These are phyloP conservation scores for Mortierella sp. DNA, from an alignment of 371 early-diverging fungal genomes.

Conservation along the genomic window DNA sequence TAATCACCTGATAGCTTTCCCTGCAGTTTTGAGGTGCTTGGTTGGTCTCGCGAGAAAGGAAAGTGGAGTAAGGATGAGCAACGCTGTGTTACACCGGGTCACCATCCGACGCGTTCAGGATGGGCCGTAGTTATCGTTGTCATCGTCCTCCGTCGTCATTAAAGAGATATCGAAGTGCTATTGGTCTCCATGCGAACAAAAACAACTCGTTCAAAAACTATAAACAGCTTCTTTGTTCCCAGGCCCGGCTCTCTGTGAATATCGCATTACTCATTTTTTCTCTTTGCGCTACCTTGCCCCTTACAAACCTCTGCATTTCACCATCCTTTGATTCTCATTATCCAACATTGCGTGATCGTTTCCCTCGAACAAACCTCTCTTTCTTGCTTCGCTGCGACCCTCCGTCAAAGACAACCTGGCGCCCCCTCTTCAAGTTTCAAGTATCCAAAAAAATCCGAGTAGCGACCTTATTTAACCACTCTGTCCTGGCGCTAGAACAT, in stretches of 20 bases:
- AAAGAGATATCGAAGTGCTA: neutral
- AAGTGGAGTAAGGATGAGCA: neutral
- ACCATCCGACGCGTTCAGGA: slow-evolving; percentile 6
- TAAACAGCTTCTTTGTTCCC: neutral
- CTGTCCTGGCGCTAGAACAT: neutral
- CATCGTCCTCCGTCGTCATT: neutral
- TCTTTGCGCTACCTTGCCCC: neutral
- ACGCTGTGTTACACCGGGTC: neutral
- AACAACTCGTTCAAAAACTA: neutral
- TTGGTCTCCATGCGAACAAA: neutral
- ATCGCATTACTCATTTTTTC: slow-evolving; percentile 2
- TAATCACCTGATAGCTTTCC: neutral
- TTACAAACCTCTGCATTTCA: neutral
- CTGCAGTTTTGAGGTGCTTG: neutral
- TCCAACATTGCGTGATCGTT: neutral
- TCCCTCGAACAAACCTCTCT: neutral
- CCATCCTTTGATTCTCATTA: neutral
- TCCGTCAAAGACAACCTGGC: slow-evolving; percentile 9
- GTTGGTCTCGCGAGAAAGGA: neutral
- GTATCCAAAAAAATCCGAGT: neutral
- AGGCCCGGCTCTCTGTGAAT: neutral
- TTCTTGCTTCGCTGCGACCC: neutral
- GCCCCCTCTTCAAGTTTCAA: neutral
- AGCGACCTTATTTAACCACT: neutral
- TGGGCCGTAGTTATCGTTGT: neutral